phyloP scores from a whole-genome alignment of 495 filamentous ascomycete species.

The Neurospora discreta region DNA sequence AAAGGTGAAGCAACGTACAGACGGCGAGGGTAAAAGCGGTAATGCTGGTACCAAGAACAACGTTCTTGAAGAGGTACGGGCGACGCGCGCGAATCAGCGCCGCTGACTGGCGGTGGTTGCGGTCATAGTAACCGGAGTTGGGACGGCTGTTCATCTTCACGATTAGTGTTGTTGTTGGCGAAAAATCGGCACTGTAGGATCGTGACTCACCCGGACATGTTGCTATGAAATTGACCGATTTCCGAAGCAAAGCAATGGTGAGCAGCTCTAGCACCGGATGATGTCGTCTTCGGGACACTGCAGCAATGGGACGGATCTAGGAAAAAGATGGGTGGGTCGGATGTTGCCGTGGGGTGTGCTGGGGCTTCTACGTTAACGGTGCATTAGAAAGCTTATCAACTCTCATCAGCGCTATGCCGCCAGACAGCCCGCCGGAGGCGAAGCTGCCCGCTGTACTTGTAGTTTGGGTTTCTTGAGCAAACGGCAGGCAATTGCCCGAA shows the following conservation, averaged over 20 bases:
- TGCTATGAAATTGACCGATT: background rate
- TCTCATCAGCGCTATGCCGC: background rate
- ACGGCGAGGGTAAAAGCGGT: slow-evolving; percentile 61
- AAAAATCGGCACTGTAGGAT: background rate
- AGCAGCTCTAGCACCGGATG: background rate
- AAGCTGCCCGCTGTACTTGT: background rate
- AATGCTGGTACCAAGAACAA: slow-evolving; percentile 58
- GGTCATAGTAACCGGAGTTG: slow-evolving; percentile 78
- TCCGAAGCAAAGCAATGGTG: background rate
- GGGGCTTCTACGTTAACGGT: background rate
- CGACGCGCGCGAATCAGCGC: slow-evolving; percentile 82
- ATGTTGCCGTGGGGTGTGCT: background rate
- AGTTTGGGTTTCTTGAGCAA: background rate
- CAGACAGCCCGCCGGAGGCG: background rate
- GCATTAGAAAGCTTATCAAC: background rate
- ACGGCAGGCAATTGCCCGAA: background rate
- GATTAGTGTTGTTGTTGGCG: background rate
- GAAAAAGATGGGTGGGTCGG: slow-evolving; percentile 5
- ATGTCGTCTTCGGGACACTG: background rate
- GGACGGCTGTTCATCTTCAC: background rate
- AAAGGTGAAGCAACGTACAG: slow-evolving; percentile 43
- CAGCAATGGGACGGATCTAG: background rate
- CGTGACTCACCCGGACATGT: slow-evolving; percentile 13
- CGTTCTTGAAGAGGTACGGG: slow-evolving; percentile 87
- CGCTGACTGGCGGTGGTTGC: slow-evolving; percentile 63